A percentile compares a stretch with the other conserved stretches of the same genome.
These are phyloP conservation scores for Podaxis mareebaensis DNA, from an alignment of 768 basidiomycete genomes.

Conservation along the genomic window DNA sequence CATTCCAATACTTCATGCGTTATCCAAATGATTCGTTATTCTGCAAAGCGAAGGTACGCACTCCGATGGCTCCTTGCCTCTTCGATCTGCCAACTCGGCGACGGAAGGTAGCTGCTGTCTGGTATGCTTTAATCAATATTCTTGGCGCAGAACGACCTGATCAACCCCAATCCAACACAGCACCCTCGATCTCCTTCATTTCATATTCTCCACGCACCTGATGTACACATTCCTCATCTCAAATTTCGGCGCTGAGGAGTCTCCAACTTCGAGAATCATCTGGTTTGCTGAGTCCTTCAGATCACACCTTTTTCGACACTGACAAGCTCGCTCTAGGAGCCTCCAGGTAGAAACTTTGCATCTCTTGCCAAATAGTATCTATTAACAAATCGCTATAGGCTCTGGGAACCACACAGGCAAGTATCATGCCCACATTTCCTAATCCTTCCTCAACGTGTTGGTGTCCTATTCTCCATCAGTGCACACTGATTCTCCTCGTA, in stretches of 20 bases:
- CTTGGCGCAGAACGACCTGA: background rate
- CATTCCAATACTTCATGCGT: conserved; percentile 4
- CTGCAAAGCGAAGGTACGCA: background rate
- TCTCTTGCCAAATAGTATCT: background rate
- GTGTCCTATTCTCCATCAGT: background rate
- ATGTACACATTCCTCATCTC: conserved; percentile 6
- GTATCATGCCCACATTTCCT: background rate
- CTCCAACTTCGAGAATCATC: background rate
- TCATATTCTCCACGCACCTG: background rate
- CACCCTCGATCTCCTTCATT: background rate
- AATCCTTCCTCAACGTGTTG: background rate
- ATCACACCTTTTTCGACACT: too few species aligned
- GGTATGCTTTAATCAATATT: background rate
- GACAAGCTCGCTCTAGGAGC: background rate
- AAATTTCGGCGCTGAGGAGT: background rate
- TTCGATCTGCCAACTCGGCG: background rate
- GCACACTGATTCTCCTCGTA: background rate
- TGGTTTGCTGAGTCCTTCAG: background rate
- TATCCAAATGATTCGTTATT: background rate
- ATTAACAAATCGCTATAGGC: background rate
- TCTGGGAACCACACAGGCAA: background rate
- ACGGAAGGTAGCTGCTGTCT: background rate
- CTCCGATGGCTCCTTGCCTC: background rate
- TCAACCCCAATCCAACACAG: background rate
- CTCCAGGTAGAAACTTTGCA: background rate